These are phyloP conservation scores for Puccinia hordei DNA, from an alignment of 1,284 basidiomycete genomes.

Conservation along the genomic window DNA sequence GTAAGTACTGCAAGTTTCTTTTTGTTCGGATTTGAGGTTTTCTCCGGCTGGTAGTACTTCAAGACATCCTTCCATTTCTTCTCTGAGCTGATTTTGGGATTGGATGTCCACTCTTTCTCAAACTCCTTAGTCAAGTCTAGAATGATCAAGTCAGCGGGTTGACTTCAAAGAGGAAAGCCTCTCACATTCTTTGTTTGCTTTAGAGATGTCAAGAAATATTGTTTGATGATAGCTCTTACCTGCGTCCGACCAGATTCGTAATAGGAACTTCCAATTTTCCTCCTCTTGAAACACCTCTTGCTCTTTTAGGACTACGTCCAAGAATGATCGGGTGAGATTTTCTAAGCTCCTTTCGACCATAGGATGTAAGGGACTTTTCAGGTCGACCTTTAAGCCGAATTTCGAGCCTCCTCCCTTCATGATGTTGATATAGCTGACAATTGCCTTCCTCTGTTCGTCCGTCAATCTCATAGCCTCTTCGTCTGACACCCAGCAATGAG, in stretches of 20 bases:
- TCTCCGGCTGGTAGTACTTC: neutral
- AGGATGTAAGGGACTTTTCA: slow-evolving; percentile 68
- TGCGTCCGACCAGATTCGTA: slow-evolving; percentile 74
- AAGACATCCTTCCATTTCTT: slow-evolving; percentile 12
- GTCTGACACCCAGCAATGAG: slow-evolving; percentile 97
- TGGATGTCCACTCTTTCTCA: neutral
- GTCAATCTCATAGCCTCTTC: slow-evolving; percentile 80
- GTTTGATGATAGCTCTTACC: slow-evolving; percentile 56
- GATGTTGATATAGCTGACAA: slow-evolving; percentile 85
- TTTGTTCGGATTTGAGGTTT: slow-evolving; percentile 30
- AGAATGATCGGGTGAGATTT: slow-evolving; percentile 67
- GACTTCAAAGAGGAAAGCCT: neutral
- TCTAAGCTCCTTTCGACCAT: slow-evolving; percentile 64
- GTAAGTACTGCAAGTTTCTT: neutral
- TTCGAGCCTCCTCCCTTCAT: slow-evolving; percentile 76
- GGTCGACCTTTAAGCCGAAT: slow-evolving; percentile 80
- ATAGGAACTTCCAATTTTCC: slow-evolving; percentile 73
- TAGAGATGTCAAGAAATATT: neutral
- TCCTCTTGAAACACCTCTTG: slow-evolving; percentile 80
- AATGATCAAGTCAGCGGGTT: neutral
- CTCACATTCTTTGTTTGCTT: neutral
- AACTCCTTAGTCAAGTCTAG: neutral
- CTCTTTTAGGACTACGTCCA: slow-evolving; percentile 73
- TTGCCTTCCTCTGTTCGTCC: slow-evolving; percentile 82
- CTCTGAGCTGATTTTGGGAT: neutral